Evolutionary conservation across 768 basidiomycete genomes (phyloP).

Genomic region (Filobasidium floriforme): DNA sequence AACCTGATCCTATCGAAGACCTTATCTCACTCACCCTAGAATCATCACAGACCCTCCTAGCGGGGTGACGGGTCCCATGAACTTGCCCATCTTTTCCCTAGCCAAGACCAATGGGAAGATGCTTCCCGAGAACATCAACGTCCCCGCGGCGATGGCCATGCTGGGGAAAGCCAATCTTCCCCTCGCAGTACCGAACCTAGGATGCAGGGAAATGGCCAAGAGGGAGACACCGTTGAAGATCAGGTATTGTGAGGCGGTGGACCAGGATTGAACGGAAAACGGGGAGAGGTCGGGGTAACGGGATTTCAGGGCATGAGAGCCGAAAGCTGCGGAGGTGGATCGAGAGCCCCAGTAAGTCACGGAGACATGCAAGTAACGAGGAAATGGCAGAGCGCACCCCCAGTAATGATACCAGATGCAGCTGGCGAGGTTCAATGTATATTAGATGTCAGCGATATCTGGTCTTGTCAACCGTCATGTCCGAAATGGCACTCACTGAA

Average conservation of each 20-base stretch:
- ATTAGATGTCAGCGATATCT: too few species aligned
- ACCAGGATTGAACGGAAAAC: slow-evolving; percentile 31
- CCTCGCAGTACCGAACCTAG: slow-evolving; percentile 20
- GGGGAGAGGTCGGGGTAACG: slow-evolving; percentile 31
- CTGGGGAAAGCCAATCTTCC: not conserved
- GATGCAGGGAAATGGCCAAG: slow-evolving; percentile 37
- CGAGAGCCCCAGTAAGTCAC: not conserved
- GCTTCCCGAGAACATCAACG: slow-evolving; percentile 34
- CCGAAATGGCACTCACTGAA: slow-evolving; percentile 6
- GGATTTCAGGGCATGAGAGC: slow-evolving; percentile 39
- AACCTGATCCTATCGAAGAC: not conserved
- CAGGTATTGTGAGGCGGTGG: slow-evolving; percentile 38
- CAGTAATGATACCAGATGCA: not conserved
- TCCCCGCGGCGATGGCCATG: slow-evolving; percentile 21
- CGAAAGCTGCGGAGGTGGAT: slow-evolving; percentile 31
- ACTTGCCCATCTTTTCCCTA: slow-evolving; percentile 32
- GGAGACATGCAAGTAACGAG: not conserved
- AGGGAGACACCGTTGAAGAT: slow-evolving; percentile 44
- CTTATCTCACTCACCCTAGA: slow-evolving; percentile 34
- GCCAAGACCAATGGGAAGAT: slow-evolving; percentile 41
- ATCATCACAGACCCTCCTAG: slow-evolving; percentile 41
- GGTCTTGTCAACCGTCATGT: too few species aligned
- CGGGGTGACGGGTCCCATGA: slow-evolving; percentile 40
- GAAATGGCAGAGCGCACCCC: not conserved
- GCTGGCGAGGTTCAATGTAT: not conserved